Evolutionary conservation across 768 basidiomycete genomes (phyloP).

Genomic region (Mycena sanguinolenta): DNA sequence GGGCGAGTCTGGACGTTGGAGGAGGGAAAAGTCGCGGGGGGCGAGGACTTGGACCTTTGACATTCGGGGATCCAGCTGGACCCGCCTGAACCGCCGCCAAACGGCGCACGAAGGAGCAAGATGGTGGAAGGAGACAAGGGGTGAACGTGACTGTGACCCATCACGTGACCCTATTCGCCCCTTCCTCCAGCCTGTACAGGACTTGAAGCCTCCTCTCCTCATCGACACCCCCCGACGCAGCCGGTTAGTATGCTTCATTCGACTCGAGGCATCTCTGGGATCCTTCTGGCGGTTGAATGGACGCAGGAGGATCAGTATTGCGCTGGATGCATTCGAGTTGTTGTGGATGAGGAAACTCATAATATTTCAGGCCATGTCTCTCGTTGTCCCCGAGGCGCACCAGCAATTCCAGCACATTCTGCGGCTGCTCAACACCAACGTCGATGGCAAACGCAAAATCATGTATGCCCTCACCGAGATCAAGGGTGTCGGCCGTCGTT

Average conservation of each 20-base stretch:
- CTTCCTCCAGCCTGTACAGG: too few species aligned
- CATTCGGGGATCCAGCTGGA: constrained; percentile 56
- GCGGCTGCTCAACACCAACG: constrained; percentile 99
- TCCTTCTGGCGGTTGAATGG: constrained; percentile 8
- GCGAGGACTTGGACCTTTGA: constrained; percentile 63
- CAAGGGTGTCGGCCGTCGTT: constrained; percentile 99
- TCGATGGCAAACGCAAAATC: constrained; percentile 99
- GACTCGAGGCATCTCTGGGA: background rate
- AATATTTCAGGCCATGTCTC: constrained; percentile 75
- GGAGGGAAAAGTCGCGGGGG: constrained; percentile 53
- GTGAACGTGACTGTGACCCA: background rate
- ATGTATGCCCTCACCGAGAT: constrained; percentile 99
- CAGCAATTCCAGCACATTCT: constrained; percentile 99
- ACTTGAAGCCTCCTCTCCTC: background rate
- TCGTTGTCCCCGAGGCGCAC: constrained; percentile 95
- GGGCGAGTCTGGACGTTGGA: constrained; percentile 28
- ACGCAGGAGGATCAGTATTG: background rate
- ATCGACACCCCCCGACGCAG: background rate
- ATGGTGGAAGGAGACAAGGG: constrained; percentile 7
- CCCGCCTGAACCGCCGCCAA: constrained; percentile 76
- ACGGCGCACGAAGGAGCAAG: constrained; percentile 58
- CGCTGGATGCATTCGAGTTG: constrained; percentile 8
- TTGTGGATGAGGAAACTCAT: constrained; percentile 31
- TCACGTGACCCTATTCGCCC: too few species aligned
- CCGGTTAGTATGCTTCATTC: constrained; percentile 2